Evolutionary conservation across 805 yeast species (phyloP).

Genomic region (Lipomyces oligophaga): DNA sequence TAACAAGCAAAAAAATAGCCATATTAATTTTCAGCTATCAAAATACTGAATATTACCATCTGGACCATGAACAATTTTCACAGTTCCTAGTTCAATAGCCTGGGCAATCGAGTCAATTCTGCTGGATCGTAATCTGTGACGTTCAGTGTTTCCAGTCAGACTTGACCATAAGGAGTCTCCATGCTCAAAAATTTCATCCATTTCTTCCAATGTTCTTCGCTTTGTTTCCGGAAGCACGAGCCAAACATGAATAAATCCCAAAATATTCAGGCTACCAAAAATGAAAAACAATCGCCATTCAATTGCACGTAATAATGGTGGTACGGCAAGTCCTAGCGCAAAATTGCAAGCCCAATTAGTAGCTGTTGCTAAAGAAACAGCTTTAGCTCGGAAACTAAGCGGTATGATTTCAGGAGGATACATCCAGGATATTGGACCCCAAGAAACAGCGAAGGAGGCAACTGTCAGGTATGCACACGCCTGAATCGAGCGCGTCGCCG

Average conservation of each 20-base stretch:
- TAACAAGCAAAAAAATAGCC: too few species aligned
- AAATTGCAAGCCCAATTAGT: constrained; percentile 65
- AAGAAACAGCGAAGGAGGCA: constrained; percentile 53
- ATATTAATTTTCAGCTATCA: too few species aligned
- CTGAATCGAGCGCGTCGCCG: constrained; percentile 47
- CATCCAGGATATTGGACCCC: constrained; percentile 59
- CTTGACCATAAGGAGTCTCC: constrained; percentile 34
- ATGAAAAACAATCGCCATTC: constrained; percentile 66
- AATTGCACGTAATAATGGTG: constrained; percentile 44
- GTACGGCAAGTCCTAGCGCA: constrained; percentile 65
- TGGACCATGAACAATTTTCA: too few species aligned
- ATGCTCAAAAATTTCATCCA: constrained; percentile 43
- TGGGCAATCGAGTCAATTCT: constrained; percentile 16
- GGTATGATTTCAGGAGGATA: constrained; percentile 64
- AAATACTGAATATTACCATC: too few species aligned
- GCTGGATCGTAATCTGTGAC: too few species aligned
- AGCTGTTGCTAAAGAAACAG: constrained; percentile 60
- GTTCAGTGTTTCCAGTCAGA: constrained; percentile 7
- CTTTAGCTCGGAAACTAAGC: constrained; percentile 55
- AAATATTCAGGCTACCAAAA: constrained; percentile 51
- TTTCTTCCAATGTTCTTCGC: constrained; percentile 78
- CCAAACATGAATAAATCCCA: constrained; percentile 46
- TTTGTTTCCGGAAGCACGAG: constrained; percentile 82
- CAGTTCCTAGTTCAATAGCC: constrained; percentile 21
- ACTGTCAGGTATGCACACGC: constrained; percentile 57